Evolutionary conservation across 345 rosid genomes (phyloP), one percentile per base, ranked within the genome.

Genomic region (Angophora floribunda): DNA sequence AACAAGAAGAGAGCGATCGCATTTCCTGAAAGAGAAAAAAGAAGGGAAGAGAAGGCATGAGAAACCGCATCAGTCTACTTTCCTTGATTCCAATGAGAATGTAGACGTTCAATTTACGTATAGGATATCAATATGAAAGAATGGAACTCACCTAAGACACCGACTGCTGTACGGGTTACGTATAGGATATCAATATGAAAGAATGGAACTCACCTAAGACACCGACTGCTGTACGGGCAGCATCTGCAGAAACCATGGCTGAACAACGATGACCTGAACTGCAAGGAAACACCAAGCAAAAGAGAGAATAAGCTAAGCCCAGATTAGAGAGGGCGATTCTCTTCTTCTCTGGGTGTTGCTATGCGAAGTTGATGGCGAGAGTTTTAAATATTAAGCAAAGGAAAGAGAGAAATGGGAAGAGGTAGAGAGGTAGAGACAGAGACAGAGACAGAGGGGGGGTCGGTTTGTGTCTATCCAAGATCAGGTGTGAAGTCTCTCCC

Each of bases 1-100:
- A 97, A 97, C 92, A 96, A 78, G 91, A 93, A 92, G 87, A 96
- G 91, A 8, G 99, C 91, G 91, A 96, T 96, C 87, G 90, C 85
- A 86, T 97, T 97, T 75, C 99, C 99, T 97, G 96, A 87, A 92
- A 90, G 87, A 32, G 51, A 45, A 86, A 4, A 47, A 7, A 53
- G 51, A 78, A 36, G 17, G 17, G n/a, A 45, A 21, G 4, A 78
- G 80, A 87, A 19, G 30, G 44, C 67, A 21, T 17, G 44, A 82
- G 47, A 85, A 52, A 78, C 15, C 32, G 9, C 87, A 86, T 53
- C 78, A 63, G 59, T 52, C 36, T 50, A 51, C 86, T 50, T 32
- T 47, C 86, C 51, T 47, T 17, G 45, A 51, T 51, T 49, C 36
- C 86, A 28, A 21, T 51, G 59, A 51, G 24, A 85, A 28, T n/a